These are phyloP conservation scores for Paramarasmius palmivorus DNA, from an alignment of 1,284 basidiomycete genomes.

Conservation along the genomic window DNA sequence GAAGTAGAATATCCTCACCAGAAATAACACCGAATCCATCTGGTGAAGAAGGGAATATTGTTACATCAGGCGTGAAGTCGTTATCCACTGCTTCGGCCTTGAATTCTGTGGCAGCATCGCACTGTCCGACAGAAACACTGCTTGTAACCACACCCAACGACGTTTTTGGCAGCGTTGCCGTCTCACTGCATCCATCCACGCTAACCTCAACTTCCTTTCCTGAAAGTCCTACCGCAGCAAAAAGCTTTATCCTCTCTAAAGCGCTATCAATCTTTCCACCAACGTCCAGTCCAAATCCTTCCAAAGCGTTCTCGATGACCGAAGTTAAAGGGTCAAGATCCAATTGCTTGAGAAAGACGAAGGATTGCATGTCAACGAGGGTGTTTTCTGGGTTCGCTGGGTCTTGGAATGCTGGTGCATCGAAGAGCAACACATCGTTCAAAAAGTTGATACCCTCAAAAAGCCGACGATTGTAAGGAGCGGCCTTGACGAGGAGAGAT, in stretches of 20 bases:
- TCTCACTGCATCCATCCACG: conserved; percentile 30
- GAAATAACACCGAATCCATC: conserved; percentile 43
- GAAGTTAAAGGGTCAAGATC: conserved; percentile 22
- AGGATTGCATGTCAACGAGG: conserved; percentile 32
- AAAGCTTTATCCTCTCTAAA: conserved; percentile 31
- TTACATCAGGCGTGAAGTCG: conserved; percentile 23
- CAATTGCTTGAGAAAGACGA: conserved; percentile 33
- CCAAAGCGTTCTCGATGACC: conserved; percentile 17
- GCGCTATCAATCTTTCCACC: conserved; percentile 26
- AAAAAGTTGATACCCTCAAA: background rate
- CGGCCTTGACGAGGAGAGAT: background rate
- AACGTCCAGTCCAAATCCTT: conserved; percentile 28
- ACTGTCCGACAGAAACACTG: conserved; percentile 25
- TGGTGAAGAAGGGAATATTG: conserved; percentile 33
- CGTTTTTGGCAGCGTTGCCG: conserved; percentile 25
- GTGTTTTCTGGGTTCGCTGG: conserved; percentile 28
- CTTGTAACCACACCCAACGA: conserved; percentile 31
- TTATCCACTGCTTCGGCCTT: conserved; percentile 21
- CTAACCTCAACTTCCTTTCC: conserved; percentile 30
- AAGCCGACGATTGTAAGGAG: background rate
- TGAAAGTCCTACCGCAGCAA: conserved; percentile 31
- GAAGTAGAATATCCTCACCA: conserved; percentile 28
- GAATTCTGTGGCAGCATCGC: background rate
- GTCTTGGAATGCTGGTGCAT: conserved; percentile 36
- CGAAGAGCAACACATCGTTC: conserved; percentile 31